These are phyloP conservation scores for Aspergillus niger DNA, from an alignment of 2,329 filamentous ascomycete species.

Conservation along the genomic window DNA sequence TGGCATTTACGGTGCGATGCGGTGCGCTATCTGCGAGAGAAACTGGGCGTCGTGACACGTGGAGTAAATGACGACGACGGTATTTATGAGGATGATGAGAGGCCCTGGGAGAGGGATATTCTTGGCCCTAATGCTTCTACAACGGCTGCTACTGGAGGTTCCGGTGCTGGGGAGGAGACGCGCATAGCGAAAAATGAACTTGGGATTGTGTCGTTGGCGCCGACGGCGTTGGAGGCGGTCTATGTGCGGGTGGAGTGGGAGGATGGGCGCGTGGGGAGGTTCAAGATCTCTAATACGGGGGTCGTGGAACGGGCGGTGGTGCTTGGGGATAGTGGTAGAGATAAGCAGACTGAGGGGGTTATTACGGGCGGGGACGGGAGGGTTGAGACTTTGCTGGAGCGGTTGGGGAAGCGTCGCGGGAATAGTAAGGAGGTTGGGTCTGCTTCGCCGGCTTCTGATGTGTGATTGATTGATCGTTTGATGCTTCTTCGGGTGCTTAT, in stretches of 20 bases:
- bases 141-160: neutral
- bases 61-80: conserved; percentile 10
- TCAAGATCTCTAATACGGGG: conserved; percentile 46
- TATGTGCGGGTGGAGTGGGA: conserved; percentile 49
- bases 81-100: conserved; percentile 20
- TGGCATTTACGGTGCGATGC: conserved; percentile 47
- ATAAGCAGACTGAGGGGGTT: conserved; percentile 38
- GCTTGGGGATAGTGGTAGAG: conserved; percentile 42
- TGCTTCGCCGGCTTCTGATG: too few species aligned
- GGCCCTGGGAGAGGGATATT: conserved; percentile 18
- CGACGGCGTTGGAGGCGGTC: conserved; percentile 42
- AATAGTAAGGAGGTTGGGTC: neutral
- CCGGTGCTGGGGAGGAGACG: conserved; percentile 8
- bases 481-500: too few species aligned
- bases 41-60: conserved; percentile 28
- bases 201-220: conserved; percentile 39
- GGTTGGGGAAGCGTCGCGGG: conserved; percentile 26
- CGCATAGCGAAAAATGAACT: conserved; percentile 24
- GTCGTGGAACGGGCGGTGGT: conserved; percentile 46
- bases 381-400: conserved; percentile 38
- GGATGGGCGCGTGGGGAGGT: conserved; percentile 46
- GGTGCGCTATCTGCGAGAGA: conserved; percentile 36
- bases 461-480: too few species aligned
- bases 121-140: conserved; percentile 16
- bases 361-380: conserved; percentile 39